These are phyloP conservation scores for Penicillium silybi DNA, from an alignment of 495 filamentous ascomycete species.

Conservation along the genomic window DNA sequence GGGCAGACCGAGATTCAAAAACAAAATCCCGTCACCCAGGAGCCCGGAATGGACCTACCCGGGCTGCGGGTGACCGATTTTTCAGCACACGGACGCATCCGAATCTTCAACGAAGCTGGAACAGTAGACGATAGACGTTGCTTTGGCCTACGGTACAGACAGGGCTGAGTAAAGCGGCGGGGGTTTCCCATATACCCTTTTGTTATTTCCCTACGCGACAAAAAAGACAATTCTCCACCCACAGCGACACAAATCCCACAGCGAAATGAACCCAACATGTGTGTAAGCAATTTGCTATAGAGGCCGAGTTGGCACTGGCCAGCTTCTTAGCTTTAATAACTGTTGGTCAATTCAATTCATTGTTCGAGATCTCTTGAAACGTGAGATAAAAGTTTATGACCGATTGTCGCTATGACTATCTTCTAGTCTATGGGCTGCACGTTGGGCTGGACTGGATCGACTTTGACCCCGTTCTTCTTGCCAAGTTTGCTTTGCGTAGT, in stretches of 20 bases:
- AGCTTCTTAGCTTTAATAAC: neutral
- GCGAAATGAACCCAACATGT: neutral
- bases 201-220: slow-evolving; percentile 25
- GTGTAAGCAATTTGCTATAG: neutral
- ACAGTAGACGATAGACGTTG: slow-evolving; percentile 21
- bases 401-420: no score
- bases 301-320: neutral
- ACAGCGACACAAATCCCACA: slow-evolving; percentile 19
- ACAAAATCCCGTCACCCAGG: slow-evolving; percentile 1
- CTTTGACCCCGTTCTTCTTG: no score
- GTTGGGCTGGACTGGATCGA: no score
- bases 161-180: neutral
- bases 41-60: neutral
- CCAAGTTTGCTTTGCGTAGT: no score
- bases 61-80: neutral
- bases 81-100: slow-evolving; percentile 18
- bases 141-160: slow-evolving; percentile 4
- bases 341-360: neutral
- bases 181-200: neutral
- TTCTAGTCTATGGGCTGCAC: no score
- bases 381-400: neutral
- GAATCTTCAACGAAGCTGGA: slow-evolving; percentile 32
- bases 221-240: slow-evolving; percentile 16
- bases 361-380: neutral
- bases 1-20: slow-evolving; percentile 5